A percentile compares a stretch with the other conserved stretches of the same genome.
phyloP scores from a whole-genome alignment of 148 eudicot species.

The Vaccinium darrowii region DNA sequence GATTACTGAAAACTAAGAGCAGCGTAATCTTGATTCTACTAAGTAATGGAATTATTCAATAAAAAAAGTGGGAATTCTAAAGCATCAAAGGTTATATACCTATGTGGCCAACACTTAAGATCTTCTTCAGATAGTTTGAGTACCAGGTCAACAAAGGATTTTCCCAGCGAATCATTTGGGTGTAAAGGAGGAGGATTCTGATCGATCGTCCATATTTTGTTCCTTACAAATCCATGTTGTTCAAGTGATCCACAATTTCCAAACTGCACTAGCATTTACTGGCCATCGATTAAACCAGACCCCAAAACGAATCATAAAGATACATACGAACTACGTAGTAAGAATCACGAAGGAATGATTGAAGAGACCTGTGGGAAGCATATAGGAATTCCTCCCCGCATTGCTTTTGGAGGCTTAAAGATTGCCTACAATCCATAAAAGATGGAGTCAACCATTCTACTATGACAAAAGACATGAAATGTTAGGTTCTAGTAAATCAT shows the following conservation, averaged over 20 bases:
- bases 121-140: conserved; percentile 77
- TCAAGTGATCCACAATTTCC: conserved; percentile 80
- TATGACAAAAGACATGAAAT: not conserved
- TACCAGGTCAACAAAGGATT: conserved; percentile 77
- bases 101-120: conserved; percentile 83
- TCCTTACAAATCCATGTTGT: conserved; percentile 90
- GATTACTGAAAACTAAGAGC: not conserved
- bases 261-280: conserved; percentile 45
- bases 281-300: conserved; percentile 7
- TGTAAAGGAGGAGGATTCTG: conserved; percentile 68
- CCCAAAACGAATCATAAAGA: not conserved
- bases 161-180: conserved; percentile 54
- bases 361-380: conserved; percentile 92
- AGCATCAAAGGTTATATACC: conserved; percentile 41
- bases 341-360: not conserved
- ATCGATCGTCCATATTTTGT: conserved; percentile 71
- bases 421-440: conserved; percentile 46
- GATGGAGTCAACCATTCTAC: not conserved
- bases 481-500: not conserved
- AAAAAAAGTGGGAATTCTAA: not conserved
- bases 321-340: not conserved
- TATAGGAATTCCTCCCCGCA: conserved; percentile 87
- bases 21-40: not conserved
- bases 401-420: conserved; percentile 72
- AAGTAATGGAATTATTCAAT: not conserved